Conservation (phyloP, 192 early-diverging fungal species). For the Entophlyctis luteolus region DNA sequence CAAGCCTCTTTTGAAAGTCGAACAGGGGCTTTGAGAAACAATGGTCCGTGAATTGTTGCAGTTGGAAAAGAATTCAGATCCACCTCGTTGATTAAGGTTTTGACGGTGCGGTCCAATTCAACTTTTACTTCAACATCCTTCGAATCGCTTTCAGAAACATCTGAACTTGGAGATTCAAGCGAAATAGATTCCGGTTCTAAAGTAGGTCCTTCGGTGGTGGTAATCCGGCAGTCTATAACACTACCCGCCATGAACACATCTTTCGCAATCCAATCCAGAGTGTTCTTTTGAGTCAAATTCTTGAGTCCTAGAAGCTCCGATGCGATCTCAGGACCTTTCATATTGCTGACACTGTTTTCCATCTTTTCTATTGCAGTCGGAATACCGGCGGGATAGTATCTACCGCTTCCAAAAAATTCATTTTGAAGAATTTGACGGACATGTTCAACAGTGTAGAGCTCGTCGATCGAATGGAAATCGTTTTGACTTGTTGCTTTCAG, state of each 20-base stretch:
- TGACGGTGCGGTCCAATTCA: background rate
- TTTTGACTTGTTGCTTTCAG: too few species aligned
- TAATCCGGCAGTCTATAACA: background rate
- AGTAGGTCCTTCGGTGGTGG: background rate
- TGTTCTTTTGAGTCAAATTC: background rate
- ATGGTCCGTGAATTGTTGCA: constrained; percentile 4
- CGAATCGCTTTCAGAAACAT: background rate
- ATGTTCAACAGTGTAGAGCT: background rate
- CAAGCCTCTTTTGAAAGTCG: constrained; percentile 6
- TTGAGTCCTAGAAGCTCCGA: background rate
- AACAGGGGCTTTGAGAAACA: background rate
- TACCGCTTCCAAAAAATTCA: background rate
- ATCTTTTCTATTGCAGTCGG: background rate
- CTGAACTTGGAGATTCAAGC: background rate
- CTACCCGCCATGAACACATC: background rate
- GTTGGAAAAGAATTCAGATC: background rate
- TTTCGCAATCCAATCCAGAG: constrained; percentile 7
- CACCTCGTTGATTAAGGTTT: constrained; percentile 2
- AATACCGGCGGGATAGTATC: background rate
- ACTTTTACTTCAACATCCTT: background rate
- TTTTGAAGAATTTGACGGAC: background rate
- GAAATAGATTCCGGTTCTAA: background rate
- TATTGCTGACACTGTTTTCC: background rate
- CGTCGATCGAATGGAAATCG: too few species aligned
- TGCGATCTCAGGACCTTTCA: background rate